These are phyloP conservation scores for Colletotrichum destructivum DNA, from an alignment of 2,329 filamentous ascomycete genomes.

Conservation along the genomic window DNA sequence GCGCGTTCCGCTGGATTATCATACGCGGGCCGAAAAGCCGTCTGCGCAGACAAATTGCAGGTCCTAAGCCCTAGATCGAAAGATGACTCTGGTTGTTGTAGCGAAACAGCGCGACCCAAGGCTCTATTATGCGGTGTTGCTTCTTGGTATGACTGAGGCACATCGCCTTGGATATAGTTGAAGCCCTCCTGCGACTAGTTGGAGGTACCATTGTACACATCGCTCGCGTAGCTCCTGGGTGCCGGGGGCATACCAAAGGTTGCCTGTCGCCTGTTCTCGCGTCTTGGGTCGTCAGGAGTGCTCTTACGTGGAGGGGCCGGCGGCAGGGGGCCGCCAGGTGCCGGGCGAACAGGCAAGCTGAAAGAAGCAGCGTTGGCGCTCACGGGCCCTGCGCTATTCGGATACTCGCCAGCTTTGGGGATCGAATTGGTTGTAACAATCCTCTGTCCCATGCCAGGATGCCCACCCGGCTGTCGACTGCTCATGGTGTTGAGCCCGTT, in stretches of 20 bases:
- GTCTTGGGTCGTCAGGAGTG: slow-evolving; percentile 67
- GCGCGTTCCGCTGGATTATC: slow-evolving; percentile 24
- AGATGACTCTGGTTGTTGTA: slow-evolving; percentile 16
- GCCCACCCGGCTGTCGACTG: slow-evolving; percentile 55
- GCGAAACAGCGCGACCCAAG: slow-evolving; percentile 17
- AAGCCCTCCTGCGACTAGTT: slow-evolving; percentile 38
- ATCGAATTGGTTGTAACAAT: slow-evolving; percentile 67
- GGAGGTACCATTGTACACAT: slow-evolving; percentile 43
- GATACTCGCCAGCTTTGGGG: slow-evolving; percentile 60
- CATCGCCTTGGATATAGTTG: slow-evolving; percentile 19
- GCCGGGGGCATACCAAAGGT: slow-evolving; percentile 66
- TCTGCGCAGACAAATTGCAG: slow-evolving; percentile 25
- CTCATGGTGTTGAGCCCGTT: slow-evolving; percentile 64
- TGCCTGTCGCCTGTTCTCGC: slow-evolving; percentile 68
- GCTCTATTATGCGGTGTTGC: slow-evolving; percentile 20
- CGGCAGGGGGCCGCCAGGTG: slow-evolving; percentile 71
- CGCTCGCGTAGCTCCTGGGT: slow-evolving; percentile 48
- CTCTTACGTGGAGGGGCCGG: slow-evolving; percentile 73
- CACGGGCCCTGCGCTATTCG: slow-evolving; percentile 56
- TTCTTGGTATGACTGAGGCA: slow-evolving; percentile 11
- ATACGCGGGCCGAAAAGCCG: slow-evolving; percentile 22
- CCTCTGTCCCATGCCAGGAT: slow-evolving; percentile 69
- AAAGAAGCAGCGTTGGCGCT: slow-evolving; percentile 68
- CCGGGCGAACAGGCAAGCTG: slow-evolving; percentile 75
- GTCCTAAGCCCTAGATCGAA: slow-evolving; percentile 26